Evolutionary conservation across 108 stramenopile genomes (phyloP).

Genomic region (Schizochytrium sp.): DNA sequence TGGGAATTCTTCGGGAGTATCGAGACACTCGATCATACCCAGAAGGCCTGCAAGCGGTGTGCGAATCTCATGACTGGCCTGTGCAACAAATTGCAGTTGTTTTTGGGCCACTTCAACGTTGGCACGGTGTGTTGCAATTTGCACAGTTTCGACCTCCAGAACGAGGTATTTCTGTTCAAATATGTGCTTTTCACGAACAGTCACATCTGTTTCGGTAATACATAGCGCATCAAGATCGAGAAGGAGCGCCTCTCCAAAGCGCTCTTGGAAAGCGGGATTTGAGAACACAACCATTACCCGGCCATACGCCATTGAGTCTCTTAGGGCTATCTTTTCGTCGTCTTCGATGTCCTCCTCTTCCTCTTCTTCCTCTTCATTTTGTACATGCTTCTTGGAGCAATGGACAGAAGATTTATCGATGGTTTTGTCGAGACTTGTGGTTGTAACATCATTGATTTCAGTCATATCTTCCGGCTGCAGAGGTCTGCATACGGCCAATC

Average conservation of each 20-base stretch:
- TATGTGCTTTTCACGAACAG: neutral
- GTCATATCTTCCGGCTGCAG: too few relatives aligned
- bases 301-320: neutral
- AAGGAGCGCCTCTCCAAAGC: neutral
- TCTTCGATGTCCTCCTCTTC: too few relatives aligned
- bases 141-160: neutral
- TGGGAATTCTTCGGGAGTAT: too few relatives aligned
- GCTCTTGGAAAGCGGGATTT: neutral
- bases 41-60: constrained; percentile 25
- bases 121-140: neutral
- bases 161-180: constrained; percentile 9
- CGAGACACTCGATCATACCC: constrained; percentile 27
- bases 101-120: neutral
- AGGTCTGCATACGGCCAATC: too few relatives aligned
- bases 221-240: neutral
- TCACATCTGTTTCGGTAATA: neutral
- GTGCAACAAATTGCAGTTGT: constrained; percentile 28
- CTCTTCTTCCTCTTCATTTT: too few relatives aligned
- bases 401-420: too few relatives aligned
- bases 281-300: neutral
- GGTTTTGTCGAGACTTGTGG: too few relatives aligned
- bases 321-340: too few relatives aligned
- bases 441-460: too few relatives aligned
- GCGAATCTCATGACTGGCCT: constrained; percentile 38
- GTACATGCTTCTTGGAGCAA: too few relatives aligned